Evolutionary conservation across 108 stramenopile genomes (phyloP).

Genomic region (Cylindrotheca fusiformis): DNA sequence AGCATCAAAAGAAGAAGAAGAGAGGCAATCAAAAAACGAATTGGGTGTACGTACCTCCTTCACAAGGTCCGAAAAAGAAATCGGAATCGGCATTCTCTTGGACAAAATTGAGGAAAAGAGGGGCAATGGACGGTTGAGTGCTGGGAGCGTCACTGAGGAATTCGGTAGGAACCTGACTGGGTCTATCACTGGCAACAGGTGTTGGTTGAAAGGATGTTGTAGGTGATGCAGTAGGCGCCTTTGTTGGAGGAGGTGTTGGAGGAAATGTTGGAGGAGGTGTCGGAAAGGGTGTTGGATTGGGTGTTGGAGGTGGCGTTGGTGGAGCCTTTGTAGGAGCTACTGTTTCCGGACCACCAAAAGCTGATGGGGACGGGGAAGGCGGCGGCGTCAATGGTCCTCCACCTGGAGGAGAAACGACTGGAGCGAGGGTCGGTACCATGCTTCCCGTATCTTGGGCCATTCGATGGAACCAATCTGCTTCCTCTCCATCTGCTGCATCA

Average conservation of each 20-base stretch:
- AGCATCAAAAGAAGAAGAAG: too few species aligned
- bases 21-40: too few species aligned
- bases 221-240: not conserved
- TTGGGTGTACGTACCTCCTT: too few species aligned
- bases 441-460: not conserved
- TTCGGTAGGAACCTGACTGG: too few species aligned
- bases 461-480: not conserved
- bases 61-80: too few species aligned
- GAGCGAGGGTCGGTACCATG: not conserved
- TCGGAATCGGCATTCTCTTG: too few species aligned
- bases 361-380: not conserved
- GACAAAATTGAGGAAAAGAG: too few species aligned
- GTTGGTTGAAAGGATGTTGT: too few species aligned
- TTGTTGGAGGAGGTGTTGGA: not conserved
- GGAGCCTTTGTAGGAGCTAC: not conserved
- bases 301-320: not conserved
- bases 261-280: not conserved
- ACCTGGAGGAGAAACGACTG: not conserved
- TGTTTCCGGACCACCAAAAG: too few species aligned
- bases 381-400: not conserved
- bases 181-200: too few species aligned
- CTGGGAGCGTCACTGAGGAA: too few species aligned
- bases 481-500: not conserved
- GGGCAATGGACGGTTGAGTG: too few species aligned
- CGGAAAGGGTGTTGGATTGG: not conserved